These are phyloP conservation scores for Funneliformis caledonium DNA, from an alignment of 371 early-diverging fungal genomes.

Conservation along the genomic window DNA sequence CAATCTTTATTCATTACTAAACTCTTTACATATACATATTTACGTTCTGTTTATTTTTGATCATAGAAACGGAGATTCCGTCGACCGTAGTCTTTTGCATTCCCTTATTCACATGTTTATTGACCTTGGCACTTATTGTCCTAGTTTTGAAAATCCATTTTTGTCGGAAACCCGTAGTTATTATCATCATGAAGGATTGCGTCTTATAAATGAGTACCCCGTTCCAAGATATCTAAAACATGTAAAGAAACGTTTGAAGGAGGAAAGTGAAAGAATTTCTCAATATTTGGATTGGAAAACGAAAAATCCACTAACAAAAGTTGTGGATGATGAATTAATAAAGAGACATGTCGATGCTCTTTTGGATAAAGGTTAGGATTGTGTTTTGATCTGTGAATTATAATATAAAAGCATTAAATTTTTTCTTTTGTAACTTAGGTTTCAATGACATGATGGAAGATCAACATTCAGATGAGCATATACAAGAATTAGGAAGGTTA, in stretches of 20 bases:
- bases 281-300: conserved; percentile 76
- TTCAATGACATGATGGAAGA: conserved; percentile 72
- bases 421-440: conserved; percentile 49
- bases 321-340: conserved; percentile 67
- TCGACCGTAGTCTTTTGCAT: conserved; percentile 62
- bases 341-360: conserved; percentile 64
- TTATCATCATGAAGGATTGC: conserved; percentile 70
- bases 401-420: background rate
- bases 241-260: conserved; percentile 62
- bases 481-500: conserved; percentile 63
- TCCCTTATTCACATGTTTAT: conserved; percentile 77
- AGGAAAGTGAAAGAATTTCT: conserved; percentile 71
- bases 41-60: conserved; percentile 25
- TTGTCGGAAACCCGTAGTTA: conserved; percentile 66
- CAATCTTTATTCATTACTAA: background rate
- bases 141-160: conserved; percentile 71
- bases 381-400: too few species aligned
- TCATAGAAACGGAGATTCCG: conserved; percentile 56
- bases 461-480: conserved; percentile 43
- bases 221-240: conserved; percentile 69
- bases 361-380: conserved; percentile 61
- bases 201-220: conserved; percentile 51
- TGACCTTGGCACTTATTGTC: conserved; percentile 74
- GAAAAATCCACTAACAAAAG: conserved; percentile 58
- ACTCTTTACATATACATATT: background rate